These are phyloP conservation scores for Hordeum pubiflorum DNA, from an alignment of 202 grass and related monocot genomes.

Conservation along the genomic window DNA sequence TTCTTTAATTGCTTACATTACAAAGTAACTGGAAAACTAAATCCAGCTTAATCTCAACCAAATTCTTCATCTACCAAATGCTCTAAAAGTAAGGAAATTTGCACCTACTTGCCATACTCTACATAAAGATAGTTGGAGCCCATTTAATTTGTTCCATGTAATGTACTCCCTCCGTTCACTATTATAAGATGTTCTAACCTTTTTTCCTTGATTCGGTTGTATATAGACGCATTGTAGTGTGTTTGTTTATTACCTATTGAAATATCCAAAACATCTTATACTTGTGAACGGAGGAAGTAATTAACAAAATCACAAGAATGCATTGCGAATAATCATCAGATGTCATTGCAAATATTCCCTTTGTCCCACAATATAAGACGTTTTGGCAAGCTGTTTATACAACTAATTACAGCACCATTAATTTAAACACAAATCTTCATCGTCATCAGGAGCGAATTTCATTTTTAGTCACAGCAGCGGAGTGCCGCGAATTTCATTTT, in stretches of 20 bases:
- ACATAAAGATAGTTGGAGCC: conserved; percentile 1
- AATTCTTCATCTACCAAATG: neutral
- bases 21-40: neutral
- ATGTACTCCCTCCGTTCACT: neutral
- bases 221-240: no score
- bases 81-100: neutral
- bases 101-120: neutral
- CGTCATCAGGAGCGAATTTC: neutral
- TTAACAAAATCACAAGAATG: neutral
- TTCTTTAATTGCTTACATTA: neutral
- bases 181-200: no score
- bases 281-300: neutral
- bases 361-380: no score
- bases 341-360: no score
- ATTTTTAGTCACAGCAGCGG: conserved; percentile 39
- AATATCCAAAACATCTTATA: no score
- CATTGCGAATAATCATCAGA: neutral
- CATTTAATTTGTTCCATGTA: neutral
- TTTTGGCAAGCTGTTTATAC: no score
- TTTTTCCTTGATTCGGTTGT: no score
- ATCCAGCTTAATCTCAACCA: neutral
- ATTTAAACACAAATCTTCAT: neutral
- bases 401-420: no score
- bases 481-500: conserved; percentile 1
- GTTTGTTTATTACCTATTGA: no score